phyloP scores from a whole-genome alignment of 345 rosid species.

The Linum trigynum region DNA sequence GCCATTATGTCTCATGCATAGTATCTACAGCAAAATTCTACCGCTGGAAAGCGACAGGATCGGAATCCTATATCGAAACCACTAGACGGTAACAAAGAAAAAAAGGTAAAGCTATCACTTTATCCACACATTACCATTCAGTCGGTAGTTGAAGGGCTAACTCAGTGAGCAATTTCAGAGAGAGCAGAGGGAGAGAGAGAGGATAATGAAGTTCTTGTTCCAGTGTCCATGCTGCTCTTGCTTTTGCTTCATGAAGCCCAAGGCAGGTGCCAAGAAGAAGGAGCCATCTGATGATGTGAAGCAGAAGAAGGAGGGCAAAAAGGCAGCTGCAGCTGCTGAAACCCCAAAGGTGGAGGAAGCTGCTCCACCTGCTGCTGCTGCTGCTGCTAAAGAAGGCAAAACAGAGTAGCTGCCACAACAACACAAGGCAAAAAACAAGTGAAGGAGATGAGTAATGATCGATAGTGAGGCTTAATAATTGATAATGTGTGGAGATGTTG shows the following conservation, averaged over 20 bases:
- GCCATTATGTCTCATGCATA: too few species aligned
- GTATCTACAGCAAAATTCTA: too few species aligned
- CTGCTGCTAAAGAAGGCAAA: background rate
- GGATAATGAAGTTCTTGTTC: constrained; percentile 73
- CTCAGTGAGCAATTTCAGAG: background rate
- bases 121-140: background rate
- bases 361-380: background rate
- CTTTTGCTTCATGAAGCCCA: constrained; percentile 82
- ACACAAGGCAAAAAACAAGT: too few species aligned
- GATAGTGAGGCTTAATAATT: too few species aligned
- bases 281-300: too few species aligned
- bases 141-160: background rate
- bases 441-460: too few species aligned
- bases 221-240: constrained; percentile 84
- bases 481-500: background rate
- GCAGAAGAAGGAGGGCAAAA: background rate
- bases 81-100: constrained; percentile 14
- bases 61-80: too few species aligned
- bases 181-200: constrained; percentile 1
- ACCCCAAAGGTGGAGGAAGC: background rate
- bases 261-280: constrained; percentile 20
- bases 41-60: too few species aligned
- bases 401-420: background rate
- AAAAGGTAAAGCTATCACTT: constrained; percentile 9
- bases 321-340: background rate